Conservation (phyloP, 2,329 filamentous ascomycete genomes). For the Diplocarpon mali region DNA sequence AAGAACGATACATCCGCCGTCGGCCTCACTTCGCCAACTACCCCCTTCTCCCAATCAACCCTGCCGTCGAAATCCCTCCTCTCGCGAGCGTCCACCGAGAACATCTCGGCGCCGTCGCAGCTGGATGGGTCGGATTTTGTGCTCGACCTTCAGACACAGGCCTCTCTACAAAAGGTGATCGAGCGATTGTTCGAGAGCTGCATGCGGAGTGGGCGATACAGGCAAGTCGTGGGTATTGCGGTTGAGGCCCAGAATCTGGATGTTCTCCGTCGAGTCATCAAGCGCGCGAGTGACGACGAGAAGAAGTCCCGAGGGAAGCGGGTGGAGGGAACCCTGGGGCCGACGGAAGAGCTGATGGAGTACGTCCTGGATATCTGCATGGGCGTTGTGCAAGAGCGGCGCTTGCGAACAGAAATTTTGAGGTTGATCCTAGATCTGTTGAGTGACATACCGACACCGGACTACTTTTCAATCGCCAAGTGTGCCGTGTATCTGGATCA, state of each 20-base stretch:
- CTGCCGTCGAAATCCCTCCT: constrained; percentile 89
- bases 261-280: constrained; percentile 75
- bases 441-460: constrained; percentile 81
- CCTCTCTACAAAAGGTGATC: constrained; percentile 72
- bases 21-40: constrained; percentile 74
- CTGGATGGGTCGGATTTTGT: constrained; percentile 31
- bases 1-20: constrained; percentile 48
- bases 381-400: constrained; percentile 91
- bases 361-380: constrained; percentile 94
- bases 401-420: constrained; percentile 73
- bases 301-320: constrained; percentile 53
- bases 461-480: constrained; percentile 97
- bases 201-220: constrained; percentile 74
- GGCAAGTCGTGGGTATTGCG: constrained; percentile 92
- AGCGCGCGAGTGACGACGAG: constrained; percentile 79
- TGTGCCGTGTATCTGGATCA: constrained; percentile 95
- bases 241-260: constrained; percentile 89
- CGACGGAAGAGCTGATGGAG: constrained; percentile 89
- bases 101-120: constrained; percentile 39
- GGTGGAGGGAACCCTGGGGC: constrained; percentile 41
- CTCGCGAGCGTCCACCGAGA: constrained; percentile 63
- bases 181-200: constrained; percentile 87
- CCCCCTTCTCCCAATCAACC: constrained; percentile 88
- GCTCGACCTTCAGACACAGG: constrained; percentile 59
- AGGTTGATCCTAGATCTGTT: constrained; percentile 90